Conservation (phyloP, 1,139 yeast genomes). For the Blastobotrys malaysiensis region DNA sequence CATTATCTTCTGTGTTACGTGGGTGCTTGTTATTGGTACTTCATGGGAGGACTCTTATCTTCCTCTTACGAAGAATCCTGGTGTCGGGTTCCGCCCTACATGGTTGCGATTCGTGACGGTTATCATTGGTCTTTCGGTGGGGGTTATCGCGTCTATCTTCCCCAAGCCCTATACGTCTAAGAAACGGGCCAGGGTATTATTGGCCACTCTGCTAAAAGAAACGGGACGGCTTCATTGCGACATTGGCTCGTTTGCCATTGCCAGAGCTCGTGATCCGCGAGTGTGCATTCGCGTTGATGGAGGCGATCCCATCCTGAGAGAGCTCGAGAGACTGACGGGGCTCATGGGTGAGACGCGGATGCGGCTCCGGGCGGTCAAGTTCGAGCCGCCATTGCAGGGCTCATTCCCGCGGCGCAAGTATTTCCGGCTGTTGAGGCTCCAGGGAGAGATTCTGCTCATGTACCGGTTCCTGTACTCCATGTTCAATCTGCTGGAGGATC, state of each 20-base stretch:
- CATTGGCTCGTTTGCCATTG: constrained; percentile 26
- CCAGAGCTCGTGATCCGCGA: constrained; percentile 21
- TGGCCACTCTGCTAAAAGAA: constrained; percentile 21
- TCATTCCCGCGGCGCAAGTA: constrained; percentile 28
- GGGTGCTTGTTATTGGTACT: constrained; percentile 29
- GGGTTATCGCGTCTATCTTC: constrained; percentile 29
- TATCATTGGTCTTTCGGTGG: constrained; percentile 29
- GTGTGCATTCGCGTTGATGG: constrained; percentile 17
- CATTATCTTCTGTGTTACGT: constrained; percentile 30
- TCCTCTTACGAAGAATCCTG: constrained; percentile 16
- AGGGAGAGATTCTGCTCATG: constrained; percentile 21
- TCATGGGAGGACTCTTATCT: constrained; percentile 29
- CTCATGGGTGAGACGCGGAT: constrained; percentile 15
- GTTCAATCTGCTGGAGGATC: constrained; percentile 20
- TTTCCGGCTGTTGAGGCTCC: constrained; percentile 18
- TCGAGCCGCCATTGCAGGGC: constrained; percentile 29
- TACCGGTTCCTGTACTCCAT: constrained; percentile 20
- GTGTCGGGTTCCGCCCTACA: constrained; percentile 32
- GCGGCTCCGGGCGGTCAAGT: constrained; percentile 15
- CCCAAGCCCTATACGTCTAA: constrained; percentile 31
- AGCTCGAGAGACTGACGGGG: constrained; percentile 16
- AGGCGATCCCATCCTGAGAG: constrained; percentile 20
- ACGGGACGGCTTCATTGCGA: constrained; percentile 28
- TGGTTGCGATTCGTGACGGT: constrained; percentile 36
- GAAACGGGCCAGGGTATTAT: constrained; percentile 23